These are phyloP conservation scores for Primulina huaijiensis DNA, from an alignment of 257 asterid genomes.

Conservation along the genomic window DNA sequence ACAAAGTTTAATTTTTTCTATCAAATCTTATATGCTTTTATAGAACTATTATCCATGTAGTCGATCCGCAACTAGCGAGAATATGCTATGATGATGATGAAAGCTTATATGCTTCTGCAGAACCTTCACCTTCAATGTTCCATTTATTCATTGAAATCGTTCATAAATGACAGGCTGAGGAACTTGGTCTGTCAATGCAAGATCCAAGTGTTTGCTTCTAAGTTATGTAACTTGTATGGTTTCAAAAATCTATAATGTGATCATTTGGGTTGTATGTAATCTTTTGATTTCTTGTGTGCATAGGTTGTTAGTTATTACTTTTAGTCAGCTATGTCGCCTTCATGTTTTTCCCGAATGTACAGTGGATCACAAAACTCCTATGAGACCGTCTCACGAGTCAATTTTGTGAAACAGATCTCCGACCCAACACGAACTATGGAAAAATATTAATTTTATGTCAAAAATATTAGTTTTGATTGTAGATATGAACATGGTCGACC, in stretches of 20 bases:
- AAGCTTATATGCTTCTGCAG: neutral
- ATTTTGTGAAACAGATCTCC: too few species aligned
- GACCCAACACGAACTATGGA: too few species aligned
- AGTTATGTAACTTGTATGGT: neutral
- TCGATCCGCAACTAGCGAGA: too few species aligned
- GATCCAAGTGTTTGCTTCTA: neutral
- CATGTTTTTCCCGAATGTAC: neutral
- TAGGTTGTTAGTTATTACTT: neutral
- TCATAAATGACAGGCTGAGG: constrained; percentile 6
- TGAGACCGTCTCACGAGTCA: too few species aligned
- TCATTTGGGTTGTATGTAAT: neutral
- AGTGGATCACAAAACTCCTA: neutral
- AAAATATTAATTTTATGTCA: too few species aligned
- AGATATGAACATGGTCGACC: too few species aligned
- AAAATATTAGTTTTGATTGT: too few species aligned
- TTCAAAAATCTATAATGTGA: neutral
- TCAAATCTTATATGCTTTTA: neutral
- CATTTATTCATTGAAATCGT: neutral
- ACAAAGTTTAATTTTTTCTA: neutral
- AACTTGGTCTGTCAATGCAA: neutral
- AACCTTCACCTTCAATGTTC: neutral
- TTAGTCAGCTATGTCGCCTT: neutral
- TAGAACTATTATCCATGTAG: too few species aligned
- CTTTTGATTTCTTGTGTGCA: neutral
- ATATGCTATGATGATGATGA: too few species aligned